Evolutionary conservation across 306 rosid species (phyloP).

Genomic region (Quercus rubra): DNA sequence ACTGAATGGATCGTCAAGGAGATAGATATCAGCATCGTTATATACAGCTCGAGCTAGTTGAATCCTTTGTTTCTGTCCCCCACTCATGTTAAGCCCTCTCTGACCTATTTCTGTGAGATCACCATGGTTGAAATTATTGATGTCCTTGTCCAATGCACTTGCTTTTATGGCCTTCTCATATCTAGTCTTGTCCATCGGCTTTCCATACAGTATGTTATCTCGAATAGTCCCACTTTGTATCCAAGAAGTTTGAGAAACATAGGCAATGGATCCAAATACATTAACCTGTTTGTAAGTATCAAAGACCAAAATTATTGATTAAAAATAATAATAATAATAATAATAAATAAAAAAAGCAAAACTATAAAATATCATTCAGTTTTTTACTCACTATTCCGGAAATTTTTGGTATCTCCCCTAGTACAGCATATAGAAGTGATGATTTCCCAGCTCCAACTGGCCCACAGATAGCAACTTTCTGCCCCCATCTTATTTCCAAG

Average conservation of each 20-base stretch:
- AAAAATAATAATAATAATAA: too few species aligned
- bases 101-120: conserved; percentile 90
- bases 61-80: conserved; percentile 89
- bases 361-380: not conserved
- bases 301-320: not conserved
- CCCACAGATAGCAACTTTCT: conserved; percentile 53
- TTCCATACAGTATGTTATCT: conserved; percentile 71
- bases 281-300: conserved; percentile 42
- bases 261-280: conserved; percentile 55
- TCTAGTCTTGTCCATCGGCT: conserved; percentile 52
- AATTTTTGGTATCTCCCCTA: conserved; percentile 49
- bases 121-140: conserved; percentile 58
- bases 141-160: conserved; percentile 70
- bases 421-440: conserved; percentile 42
- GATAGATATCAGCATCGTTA: conserved; percentile 75
- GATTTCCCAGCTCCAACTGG: conserved; percentile 54
- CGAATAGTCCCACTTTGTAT: conserved; percentile 81
- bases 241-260: conserved; percentile 82
- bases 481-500: conserved; percentile 27
- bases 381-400: conserved; percentile 42
- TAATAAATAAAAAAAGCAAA: too few species aligned
- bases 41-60: conserved; percentile 86
- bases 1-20: conserved; percentile 83
- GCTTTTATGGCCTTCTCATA: conserved; percentile 57
- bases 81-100: conserved; percentile 88